These are phyloP conservation scores for Tricholoma sp. DNA, from an alignment of 768 basidiomycete species.

Conservation along the genomic window DNA sequence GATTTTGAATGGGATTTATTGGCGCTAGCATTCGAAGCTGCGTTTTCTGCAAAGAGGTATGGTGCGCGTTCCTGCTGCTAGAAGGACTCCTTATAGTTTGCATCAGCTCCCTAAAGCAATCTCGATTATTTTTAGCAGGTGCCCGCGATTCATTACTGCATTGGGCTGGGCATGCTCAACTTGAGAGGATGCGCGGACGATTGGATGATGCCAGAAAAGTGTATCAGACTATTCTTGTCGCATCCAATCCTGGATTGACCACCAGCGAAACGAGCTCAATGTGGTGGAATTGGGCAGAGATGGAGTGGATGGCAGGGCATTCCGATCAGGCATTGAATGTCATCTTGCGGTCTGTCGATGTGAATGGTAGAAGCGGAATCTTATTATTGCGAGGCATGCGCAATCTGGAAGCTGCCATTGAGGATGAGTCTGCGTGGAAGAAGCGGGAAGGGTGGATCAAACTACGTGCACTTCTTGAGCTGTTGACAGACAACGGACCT, in stretches of 20 bases:
- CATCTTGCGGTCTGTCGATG: conserved; percentile 47
- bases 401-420: conserved; percentile 47
- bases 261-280: conserved; percentile 38
- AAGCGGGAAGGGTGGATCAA: conserved; percentile 63
- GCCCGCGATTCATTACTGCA: conserved; percentile 52
- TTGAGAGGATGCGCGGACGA: conserved; percentile 63
- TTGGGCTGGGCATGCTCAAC: conserved; percentile 74
- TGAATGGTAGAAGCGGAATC: conserved; percentile 48
- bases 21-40: conserved; percentile 63
- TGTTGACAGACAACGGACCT: conserved; percentile 44
- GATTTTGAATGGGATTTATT: conserved; percentile 64
- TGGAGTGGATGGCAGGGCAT: conserved; percentile 68
- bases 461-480: conserved; percentile 58
- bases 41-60: conserved; percentile 52
- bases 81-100: conserved; percentile 8
- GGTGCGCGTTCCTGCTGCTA: neutral
- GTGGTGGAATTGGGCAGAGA: conserved; percentile 84
- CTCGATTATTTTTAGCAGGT: conserved; percentile 54
- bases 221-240: conserved; percentile 60
- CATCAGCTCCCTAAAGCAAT: conserved; percentile 61
- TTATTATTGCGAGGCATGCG: conserved; percentile 61
- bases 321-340: conserved; percentile 47
- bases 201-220: conserved; percentile 71
- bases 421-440: conserved; percentile 38
- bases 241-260: conserved; percentile 32